Conservation (phyloP, 2,329 filamentous ascomycete species). For the Colletotrichum echinochloae region DNA sequence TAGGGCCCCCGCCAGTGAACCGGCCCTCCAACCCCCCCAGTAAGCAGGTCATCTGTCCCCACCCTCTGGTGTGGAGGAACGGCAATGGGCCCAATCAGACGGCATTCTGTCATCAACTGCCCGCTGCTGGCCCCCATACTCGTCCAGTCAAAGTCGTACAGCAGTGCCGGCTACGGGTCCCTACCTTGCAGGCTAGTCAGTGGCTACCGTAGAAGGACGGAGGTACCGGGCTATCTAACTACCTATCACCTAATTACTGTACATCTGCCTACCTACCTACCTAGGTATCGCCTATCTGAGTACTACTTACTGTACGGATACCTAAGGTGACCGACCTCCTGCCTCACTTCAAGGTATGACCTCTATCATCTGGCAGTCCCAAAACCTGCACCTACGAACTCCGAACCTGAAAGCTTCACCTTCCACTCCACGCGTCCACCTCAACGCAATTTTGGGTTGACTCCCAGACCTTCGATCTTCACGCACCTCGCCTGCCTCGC, state of each 20-base stretch:
- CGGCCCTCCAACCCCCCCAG: constrained; percentile 23
- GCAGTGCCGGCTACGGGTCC: constrained; percentile 32
- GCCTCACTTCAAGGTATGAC: constrained; percentile 7
- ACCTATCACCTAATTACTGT: too few species aligned
- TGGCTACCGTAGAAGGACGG: background rate
- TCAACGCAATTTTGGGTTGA: constrained; percentile 17
- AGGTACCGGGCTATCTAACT: background rate
- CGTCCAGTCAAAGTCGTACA: constrained; percentile 29
- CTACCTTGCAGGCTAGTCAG: constrained; percentile 13
- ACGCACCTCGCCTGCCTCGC: constrained; percentile 18
- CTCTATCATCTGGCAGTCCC: constrained; percentile 23
- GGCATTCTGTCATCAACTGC: constrained; percentile 32
- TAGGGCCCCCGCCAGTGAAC: constrained; percentile 12
- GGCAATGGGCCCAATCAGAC: constrained; percentile 27
- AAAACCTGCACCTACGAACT: constrained; percentile 34
- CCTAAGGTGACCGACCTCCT: background rate
- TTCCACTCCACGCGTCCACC: constrained; percentile 21
- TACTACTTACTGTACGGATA: too few species aligned
- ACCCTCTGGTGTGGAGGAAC: constrained; percentile 19
- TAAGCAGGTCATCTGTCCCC: constrained; percentile 35
- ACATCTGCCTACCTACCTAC: background rate
- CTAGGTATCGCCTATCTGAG: background rate
- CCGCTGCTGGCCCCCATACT: constrained; percentile 18
- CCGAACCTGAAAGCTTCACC: constrained; percentile 35
- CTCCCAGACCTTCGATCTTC: constrained; percentile 33